Percentiles rank a stretch among this genome's conserved stretches.
Conservation (phyloP, 2,329 filamentous ascomycete species). For the Coniochaeta sp. region DNA sequence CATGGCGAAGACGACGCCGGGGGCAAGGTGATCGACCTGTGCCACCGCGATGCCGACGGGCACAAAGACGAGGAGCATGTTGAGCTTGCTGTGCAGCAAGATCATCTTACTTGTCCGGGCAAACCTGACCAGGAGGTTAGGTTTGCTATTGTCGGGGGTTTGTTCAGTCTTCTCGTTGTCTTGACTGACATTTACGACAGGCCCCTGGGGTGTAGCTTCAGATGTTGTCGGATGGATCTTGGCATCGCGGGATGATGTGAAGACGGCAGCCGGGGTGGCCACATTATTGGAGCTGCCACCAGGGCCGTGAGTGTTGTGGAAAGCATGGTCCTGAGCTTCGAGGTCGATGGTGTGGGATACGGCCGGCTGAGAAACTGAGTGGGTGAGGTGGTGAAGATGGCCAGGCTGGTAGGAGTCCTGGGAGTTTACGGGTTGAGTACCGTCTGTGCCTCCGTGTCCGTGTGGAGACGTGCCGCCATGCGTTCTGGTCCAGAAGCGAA, state of each 20-base stretch:
- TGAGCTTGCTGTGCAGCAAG: conserved; percentile 56
- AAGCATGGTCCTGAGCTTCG: background rate
- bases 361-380: background rate
- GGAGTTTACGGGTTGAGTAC: conserved; percentile 3
- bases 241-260: background rate
- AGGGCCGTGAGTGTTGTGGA: background rate
- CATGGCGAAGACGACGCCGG: conserved; percentile 48
- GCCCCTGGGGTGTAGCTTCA: conserved; percentile 1
- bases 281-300: background rate
- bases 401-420: background rate
- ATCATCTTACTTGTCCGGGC: conserved; percentile 42
- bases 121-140: conserved; percentile 23
- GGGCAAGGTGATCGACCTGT: conserved; percentile 20
- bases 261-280: background rate
- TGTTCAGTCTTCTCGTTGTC: background rate
- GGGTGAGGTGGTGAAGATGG: background rate
- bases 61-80: conserved; percentile 62
- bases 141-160: conserved; percentile 9
- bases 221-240: background rate
- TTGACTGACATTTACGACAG: conserved; percentile 1
- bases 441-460: background rate
- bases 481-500: conserved; percentile 44
- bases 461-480: conserved; percentile 21
- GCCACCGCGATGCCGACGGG: conserved; percentile 58
- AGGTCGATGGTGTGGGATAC: background rate